A percentile compares a stretch with the other conserved stretches of the same genome.
phyloP scores from a whole-genome alignment of 208 protist species.

The Trypanosoma rangeli region DNA sequence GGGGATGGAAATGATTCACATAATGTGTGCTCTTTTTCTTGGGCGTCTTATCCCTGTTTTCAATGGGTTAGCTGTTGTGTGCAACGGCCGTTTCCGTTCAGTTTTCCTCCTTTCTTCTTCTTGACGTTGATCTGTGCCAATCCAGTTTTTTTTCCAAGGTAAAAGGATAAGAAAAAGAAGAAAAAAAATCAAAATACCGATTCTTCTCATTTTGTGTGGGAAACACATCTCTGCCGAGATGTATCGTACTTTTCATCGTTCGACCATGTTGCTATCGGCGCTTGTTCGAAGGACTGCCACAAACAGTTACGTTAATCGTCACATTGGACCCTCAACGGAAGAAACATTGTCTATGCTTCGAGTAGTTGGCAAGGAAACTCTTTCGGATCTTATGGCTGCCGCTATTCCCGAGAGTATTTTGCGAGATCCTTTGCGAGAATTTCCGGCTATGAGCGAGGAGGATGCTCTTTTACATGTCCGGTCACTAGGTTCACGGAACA shows the following conservation, averaged over 20 bases:
- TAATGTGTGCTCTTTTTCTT: background rate
- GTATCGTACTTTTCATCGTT: constrained; percentile 40
- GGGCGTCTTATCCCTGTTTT: background rate
- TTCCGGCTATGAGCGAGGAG: constrained; percentile 64
- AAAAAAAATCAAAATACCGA: background rate
- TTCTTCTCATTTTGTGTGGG: constrained; percentile 1
- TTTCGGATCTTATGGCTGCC: constrained; percentile 81
- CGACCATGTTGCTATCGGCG: background rate
- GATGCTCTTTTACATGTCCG: constrained; percentile 67
- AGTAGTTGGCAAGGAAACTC: constrained; percentile 54
- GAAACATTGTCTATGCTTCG: constrained; percentile 92
- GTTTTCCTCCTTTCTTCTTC: constrained; percentile 1
- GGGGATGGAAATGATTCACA: background rate
- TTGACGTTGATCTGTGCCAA: background rate
- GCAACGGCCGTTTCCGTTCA: background rate
- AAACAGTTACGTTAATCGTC: constrained; percentile 90
- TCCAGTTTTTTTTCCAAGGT: background rate
- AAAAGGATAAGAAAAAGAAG: background rate
- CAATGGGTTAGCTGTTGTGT: background rate
- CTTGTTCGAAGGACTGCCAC: constrained; percentile 52
- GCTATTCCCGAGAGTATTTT: constrained; percentile 75
- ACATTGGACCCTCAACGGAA: constrained; percentile 82
- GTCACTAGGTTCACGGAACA: constrained; percentile 74
- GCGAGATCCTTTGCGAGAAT: constrained; percentile 45
- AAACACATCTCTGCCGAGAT: constrained; percentile 16